These are phyloP conservation scores for Fusarium subglutinans DNA, from an alignment of 2,329 filamentous ascomycete genomes.

Conservation along the genomic window DNA sequence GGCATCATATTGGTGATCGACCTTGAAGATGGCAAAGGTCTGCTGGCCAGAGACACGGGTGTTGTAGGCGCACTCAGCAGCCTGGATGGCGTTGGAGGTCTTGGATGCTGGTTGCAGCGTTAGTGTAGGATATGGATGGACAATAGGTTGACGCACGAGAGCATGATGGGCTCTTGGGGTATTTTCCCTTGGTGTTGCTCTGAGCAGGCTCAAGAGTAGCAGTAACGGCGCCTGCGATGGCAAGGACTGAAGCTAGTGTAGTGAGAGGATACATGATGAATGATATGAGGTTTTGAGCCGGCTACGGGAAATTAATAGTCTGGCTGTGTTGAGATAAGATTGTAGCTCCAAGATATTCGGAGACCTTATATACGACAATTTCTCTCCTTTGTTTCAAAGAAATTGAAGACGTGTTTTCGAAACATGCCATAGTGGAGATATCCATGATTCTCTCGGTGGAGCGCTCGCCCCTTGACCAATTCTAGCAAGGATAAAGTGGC, in stretches of 20 bases:
- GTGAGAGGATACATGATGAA: slow-evolving; percentile 35
- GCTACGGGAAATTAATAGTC: not conserved
- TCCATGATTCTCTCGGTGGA: not conserved
- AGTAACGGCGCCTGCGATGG: slow-evolving; percentile 27
- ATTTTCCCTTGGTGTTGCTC: slow-evolving; percentile 40
- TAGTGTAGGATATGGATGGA: not conserved
- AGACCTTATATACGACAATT: slow-evolving; percentile 9
- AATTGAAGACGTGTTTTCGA: slow-evolving; percentile 19
- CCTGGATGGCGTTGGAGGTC: slow-evolving; percentile 38
- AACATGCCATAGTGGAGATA: slow-evolving; percentile 16
- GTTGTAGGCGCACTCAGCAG: slow-evolving; percentile 40
- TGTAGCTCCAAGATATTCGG: not conserved
- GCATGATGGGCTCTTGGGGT: slow-evolving; percentile 32
- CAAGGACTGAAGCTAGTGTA: slow-evolving; percentile 34
- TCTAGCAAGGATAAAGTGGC: slow-evolving; percentile 8
- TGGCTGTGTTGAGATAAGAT: not conserved
- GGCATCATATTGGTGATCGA: slow-evolving; percentile 38
- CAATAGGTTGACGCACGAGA: slow-evolving; percentile 5
- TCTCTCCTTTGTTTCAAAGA: slow-evolving; percentile 20
- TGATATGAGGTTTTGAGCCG: not conserved
- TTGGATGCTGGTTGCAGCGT: slow-evolving; percentile 24
- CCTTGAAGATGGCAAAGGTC: slow-evolving; percentile 39
- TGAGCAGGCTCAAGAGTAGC: slow-evolving; percentile 39
- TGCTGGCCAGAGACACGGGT: slow-evolving; percentile 39
- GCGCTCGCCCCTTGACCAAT: slow-evolving; percentile 2